Conservation (phyloP, 768 basidiomycete genomes). For the Termitomyces sp. region DNA sequence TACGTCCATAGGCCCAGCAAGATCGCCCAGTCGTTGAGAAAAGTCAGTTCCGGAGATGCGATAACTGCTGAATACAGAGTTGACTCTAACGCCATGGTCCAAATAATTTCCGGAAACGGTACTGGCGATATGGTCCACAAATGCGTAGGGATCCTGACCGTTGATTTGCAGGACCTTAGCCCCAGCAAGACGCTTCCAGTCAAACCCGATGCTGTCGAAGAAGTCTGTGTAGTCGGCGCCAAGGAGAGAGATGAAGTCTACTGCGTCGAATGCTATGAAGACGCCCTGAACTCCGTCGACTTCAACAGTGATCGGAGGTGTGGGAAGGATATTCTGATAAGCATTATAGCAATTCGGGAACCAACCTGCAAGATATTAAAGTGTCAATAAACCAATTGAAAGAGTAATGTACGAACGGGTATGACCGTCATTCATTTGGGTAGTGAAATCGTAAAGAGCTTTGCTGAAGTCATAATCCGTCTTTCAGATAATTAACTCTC, state of each 20-base stretch:
- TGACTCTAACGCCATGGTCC: slow-evolving; percentile 58
- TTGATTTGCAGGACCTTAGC: slow-evolving; percentile 51
- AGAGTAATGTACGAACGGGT: slow-evolving; percentile 35
- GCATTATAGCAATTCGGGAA: slow-evolving; percentile 49
- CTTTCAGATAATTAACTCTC: slow-evolving; percentile 21
- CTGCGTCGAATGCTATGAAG: slow-evolving; percentile 50
- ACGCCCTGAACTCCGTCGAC: slow-evolving; percentile 40
- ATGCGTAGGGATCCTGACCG: slow-evolving; percentile 45
- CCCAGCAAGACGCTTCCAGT: slow-evolving; percentile 58
- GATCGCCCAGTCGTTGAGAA: slow-evolving; percentile 52
- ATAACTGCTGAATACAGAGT: slow-evolving; percentile 58
- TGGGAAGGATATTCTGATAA: slow-evolving; percentile 51
- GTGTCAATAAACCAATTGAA: neutral
- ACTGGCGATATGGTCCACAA: slow-evolving; percentile 49
- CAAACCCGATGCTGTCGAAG: slow-evolving; percentile 43
- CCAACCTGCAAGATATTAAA: slow-evolving; percentile 35
- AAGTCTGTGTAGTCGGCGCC: slow-evolving; percentile 39
- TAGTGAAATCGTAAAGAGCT: slow-evolving; percentile 49
- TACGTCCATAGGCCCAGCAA: slow-evolving; percentile 49
- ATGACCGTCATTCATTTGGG: slow-evolving; percentile 58
- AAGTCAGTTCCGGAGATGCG: slow-evolving; percentile 38
- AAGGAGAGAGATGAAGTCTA: slow-evolving; percentile 41
- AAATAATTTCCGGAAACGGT: slow-evolving; percentile 61
- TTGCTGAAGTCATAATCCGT: slow-evolving; percentile 64
- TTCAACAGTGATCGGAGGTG: slow-evolving; percentile 47